These are phyloP conservation scores for Mikania micrantha DNA, from an alignment of 129 eudicot species.

Conservation along the genomic window DNA sequence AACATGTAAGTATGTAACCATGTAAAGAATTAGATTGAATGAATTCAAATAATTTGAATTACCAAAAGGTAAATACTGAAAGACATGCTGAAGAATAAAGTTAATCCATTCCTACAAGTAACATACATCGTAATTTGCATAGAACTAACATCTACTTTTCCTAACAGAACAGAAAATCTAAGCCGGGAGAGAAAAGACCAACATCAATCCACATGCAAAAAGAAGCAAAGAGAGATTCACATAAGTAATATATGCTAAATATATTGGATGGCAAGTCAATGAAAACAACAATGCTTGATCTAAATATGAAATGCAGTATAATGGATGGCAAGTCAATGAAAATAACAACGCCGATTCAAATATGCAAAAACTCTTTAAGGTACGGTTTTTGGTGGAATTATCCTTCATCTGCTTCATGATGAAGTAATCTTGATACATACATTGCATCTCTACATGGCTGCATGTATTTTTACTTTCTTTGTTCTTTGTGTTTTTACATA, in stretches of 20 bases:
- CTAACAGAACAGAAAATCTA: background rate
- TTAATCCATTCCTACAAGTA: background rate
- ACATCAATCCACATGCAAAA: background rate
- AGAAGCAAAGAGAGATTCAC: background rate
- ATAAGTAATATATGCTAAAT: background rate
- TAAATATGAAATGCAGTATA: background rate
- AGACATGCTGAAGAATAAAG: background rate
- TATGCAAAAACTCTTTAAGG: background rate
- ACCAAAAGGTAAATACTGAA: background rate
- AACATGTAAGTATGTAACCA: background rate
- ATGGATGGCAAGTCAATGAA: background rate
- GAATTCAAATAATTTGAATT: background rate
- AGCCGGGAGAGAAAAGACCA: background rate
- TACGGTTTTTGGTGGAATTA: background rate
- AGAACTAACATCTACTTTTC: background rate
- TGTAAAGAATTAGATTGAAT: background rate
- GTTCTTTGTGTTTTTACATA: background rate
- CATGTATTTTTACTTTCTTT: background rate
- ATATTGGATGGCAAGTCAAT: background rate
- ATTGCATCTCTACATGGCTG: background rate
- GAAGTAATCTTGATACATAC: conserved; percentile 2
- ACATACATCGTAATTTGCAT: background rate
- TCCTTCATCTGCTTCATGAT: background rate
- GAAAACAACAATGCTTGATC: background rate
- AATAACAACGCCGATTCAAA: background rate